A percentile compares a stretch with the other conserved stretches of the same genome.
Conservation (phyloP, 208 protist genomes). For the Wallacemonas sp. region DNA sequence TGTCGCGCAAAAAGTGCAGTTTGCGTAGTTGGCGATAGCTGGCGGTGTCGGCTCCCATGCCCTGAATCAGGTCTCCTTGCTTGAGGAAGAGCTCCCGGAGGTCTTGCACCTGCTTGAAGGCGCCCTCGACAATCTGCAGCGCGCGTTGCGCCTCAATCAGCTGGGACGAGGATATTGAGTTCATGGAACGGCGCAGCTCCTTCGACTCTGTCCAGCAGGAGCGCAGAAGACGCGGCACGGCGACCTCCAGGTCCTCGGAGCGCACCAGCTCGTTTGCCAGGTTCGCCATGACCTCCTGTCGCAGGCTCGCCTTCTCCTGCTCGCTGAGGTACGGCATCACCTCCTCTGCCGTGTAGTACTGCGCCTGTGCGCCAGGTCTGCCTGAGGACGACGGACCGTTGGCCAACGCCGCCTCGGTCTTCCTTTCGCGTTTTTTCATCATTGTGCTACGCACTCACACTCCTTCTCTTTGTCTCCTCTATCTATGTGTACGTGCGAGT, state of each 20-base stretch:
- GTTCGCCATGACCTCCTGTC: constrained; percentile 63
- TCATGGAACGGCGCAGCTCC: constrained; percentile 78
- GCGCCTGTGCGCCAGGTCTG: constrained; percentile 13
- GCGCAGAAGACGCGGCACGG: constrained; percentile 73
- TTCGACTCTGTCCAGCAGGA: constrained; percentile 71
- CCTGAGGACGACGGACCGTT: background rate
- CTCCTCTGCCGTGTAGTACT: constrained; percentile 66
- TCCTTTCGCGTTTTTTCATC: constrained; percentile 17
- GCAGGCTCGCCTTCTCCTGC: constrained; percentile 50
- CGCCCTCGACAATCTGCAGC: constrained; percentile 66
- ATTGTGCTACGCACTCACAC: background rate
- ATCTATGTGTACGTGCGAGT: constrained; percentile 7
- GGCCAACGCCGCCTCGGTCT: constrained; percentile 20
- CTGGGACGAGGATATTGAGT: constrained; percentile 79
- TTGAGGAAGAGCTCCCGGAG: constrained; percentile 68
- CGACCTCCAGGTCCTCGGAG: constrained; percentile 68
- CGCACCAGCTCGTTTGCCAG: constrained; percentile 82
- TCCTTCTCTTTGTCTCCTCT: constrained; percentile 16
- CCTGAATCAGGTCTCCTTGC: constrained; percentile 75
- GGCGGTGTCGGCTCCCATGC: constrained; percentile 61
- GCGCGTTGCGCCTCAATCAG: constrained; percentile 78
- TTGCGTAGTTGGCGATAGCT: constrained; percentile 74
- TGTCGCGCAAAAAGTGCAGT: constrained; percentile 79
- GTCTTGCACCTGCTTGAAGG: constrained; percentile 61
- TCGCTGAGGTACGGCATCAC: constrained; percentile 70